Evolutionary conservation across 345 rosid species (phyloP).

Genomic region (Leavenworthia alabamica): DNA sequence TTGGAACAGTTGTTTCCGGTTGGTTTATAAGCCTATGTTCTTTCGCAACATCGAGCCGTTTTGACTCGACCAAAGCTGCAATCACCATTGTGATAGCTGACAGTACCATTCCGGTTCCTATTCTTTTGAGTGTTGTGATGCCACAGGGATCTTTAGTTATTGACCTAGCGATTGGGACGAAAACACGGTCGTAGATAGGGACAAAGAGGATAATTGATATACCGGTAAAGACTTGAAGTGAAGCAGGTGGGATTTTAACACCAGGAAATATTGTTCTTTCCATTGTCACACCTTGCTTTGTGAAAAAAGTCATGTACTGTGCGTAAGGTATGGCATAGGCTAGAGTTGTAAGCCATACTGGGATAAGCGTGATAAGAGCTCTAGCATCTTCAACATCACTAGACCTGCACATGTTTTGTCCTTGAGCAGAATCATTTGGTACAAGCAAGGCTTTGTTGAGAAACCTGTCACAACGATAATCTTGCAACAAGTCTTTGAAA

Average conservation of each 20-base stretch:
- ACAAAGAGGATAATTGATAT: slow-evolving; percentile 35
- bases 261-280: slow-evolving; percentile 38
- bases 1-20: slow-evolving; percentile 22
- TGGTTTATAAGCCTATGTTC: slow-evolving; percentile 18
- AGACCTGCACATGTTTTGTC: slow-evolving; percentile 13
- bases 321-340: slow-evolving; percentile 39
- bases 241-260: slow-evolving; percentile 43
- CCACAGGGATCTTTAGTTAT: slow-evolving; percentile 31
- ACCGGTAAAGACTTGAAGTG: slow-evolving; percentile 42
- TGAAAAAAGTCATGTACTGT: slow-evolving; percentile 50
- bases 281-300: slow-evolving; percentile 57
- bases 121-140: slow-evolving; percentile 32
- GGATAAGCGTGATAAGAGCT: slow-evolving; percentile 37
- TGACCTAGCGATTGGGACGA: slow-evolving; percentile 37
- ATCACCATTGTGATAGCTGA: slow-evolving; percentile 20
- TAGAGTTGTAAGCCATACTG: slow-evolving; percentile 47
- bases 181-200: slow-evolving; percentile 44
- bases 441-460: slow-evolving; percentile 39
- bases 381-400: slow-evolving; percentile 47
- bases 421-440: slow-evolving; percentile 26
- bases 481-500: neutral
- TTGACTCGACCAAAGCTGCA: slow-evolving; percentile 36
- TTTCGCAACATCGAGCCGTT: slow-evolving; percentile 24
- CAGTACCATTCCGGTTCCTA: slow-evolving; percentile 30
- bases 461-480: slow-evolving; percentile 22